Conservation (phyloP, 225 moss, liverwort and hornwort species). For the Pleurozium schreberi region DNA sequence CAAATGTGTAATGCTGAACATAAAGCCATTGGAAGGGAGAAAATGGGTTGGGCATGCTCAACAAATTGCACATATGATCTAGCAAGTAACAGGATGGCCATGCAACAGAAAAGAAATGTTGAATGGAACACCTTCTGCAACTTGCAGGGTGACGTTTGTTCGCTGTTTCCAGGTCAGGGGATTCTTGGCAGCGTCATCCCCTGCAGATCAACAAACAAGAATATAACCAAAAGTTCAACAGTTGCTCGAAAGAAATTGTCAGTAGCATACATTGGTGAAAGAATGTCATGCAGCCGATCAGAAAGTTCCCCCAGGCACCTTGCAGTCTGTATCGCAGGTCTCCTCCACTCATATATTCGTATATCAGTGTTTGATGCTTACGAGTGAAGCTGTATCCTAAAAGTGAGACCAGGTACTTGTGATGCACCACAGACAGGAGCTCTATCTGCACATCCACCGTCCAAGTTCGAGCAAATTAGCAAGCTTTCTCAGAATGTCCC, state of each 20-base stretch:
- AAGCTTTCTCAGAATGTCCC: not conserved
- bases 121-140: slow-evolving; percentile 27
- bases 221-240: not conserved
- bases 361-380: slow-evolving; percentile 32
- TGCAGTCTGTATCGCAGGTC: slow-evolving; percentile 34
- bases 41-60: not conserved
- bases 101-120: not conserved
- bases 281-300: not conserved
- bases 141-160: slow-evolving; percentile 17
- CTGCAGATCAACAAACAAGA: not conserved
- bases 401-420: slow-evolving; percentile 36
- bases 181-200: slow-evolving; percentile 2
- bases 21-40: not conserved
- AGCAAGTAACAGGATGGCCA: not conserved
- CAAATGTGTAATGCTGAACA: not conserved
- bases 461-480: not conserved
- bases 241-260: not conserved
- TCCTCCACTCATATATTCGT: slow-evolving; percentile 50
- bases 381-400: slow-evolving; percentile 30
- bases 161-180: slow-evolving; percentile 29
- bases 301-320: not conserved
- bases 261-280: not conserved
- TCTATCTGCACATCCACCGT: slow-evolving; percentile 34
- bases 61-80: not conserved
- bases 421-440: slow-evolving; percentile 45